Percentiles rank a stretch among this genome's conserved stretches.
phyloP scores from a whole-genome alignment of 2,329 filamentous ascomycete genomes.

The Talaromyces marneffei region DNA sequence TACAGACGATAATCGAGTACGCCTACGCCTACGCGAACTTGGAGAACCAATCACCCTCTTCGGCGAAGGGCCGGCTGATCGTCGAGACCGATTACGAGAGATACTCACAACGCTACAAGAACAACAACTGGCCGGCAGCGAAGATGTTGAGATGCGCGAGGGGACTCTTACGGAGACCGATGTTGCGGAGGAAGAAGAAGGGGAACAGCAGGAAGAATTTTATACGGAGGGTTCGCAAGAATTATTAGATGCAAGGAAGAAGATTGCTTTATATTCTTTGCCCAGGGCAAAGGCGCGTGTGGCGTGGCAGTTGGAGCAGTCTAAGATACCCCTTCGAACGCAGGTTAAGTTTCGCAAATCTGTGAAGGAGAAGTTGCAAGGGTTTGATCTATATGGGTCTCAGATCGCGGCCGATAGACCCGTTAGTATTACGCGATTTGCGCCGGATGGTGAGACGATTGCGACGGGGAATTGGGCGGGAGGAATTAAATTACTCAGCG shows the following conservation, averaged over 20 bases:
- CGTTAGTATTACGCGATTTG: constrained; percentile 85
- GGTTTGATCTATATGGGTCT: constrained; percentile 85
- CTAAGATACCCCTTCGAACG: constrained; percentile 75
- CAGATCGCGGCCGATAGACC: constrained; percentile 89
- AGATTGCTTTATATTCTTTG: constrained; percentile 77
- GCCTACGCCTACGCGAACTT: constrained; percentile 71
- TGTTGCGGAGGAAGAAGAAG: constrained; percentile 65
- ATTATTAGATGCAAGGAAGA: constrained; percentile 67
- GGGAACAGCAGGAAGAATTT: constrained; percentile 84
- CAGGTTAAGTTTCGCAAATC: constrained; percentile 90
- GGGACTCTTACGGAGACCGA: constrained; percentile 42
- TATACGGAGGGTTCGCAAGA: constrained; percentile 77
- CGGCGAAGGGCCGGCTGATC: constrained; percentile 78
- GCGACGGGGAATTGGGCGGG: constrained; percentile 93
- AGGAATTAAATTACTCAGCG: constrained; percentile 75
- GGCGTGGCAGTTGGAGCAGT: constrained; percentile 71
- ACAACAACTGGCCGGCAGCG: constrained; percentile 42
- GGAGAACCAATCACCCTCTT: constrained; percentile 95
- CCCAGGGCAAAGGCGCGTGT: constrained; percentile 73
- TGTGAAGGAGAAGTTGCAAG: constrained; percentile 74
- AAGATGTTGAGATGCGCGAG: constrained; percentile 50
- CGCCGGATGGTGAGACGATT: constrained; percentile 74
- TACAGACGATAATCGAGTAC: constrained; percentile 85
- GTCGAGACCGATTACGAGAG: constrained; percentile 79
- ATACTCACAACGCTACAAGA: constrained; percentile 70